Evolutionary conservation across 2,329 filamentous ascomycete genomes (phyloP), one percentile per base, ranked within the genome.

Genomic region (Stagonosporopsis vannaccii): DNA sequence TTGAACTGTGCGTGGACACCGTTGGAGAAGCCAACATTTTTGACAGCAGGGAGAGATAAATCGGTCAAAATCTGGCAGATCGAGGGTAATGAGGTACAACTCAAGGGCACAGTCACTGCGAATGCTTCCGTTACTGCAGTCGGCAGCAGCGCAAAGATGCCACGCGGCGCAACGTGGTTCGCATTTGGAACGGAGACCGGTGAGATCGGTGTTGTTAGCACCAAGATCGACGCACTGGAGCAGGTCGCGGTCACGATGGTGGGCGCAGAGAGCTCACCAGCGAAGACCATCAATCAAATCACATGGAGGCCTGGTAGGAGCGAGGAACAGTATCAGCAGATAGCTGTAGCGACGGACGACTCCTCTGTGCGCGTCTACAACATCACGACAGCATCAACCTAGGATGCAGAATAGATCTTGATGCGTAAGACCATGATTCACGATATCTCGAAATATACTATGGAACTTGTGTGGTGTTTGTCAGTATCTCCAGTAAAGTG

Each of bases 31-130:
- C 65, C 76, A 5, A 75, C 83, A 25, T 99, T 99, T 75, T 90
- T 90, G 12, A 99, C 95, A 0, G 94, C 93, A 1, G 92, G 93
- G 3, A 84, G 95, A 66, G 95, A 99, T 76, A 98, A 96, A 78
- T 84, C 83, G 23, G 87, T 96, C 46, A 87, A 85, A 63, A 71
- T 87, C 32, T 88, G 86, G 86, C 71, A 71, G 39, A 52, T 81
- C 4, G 25, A 35, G 0, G 68, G 67, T 0, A 36, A 47, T 6
- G 67, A 62, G 2, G 66, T 66, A 4, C 44, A 63, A 6, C 55
- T 74, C 4, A 69, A 67, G 44, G 61, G 57, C 1, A 71, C 62
- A 1, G 61, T 73, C 8, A n/a, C 61, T 12, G 63, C 65, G 2
- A 60, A 49, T 33, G 63, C 69, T 4, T 58, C 72, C 2, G 70